Conservation (phyloP, 345 rosid genomes). For the Geranium brycei region DNA sequence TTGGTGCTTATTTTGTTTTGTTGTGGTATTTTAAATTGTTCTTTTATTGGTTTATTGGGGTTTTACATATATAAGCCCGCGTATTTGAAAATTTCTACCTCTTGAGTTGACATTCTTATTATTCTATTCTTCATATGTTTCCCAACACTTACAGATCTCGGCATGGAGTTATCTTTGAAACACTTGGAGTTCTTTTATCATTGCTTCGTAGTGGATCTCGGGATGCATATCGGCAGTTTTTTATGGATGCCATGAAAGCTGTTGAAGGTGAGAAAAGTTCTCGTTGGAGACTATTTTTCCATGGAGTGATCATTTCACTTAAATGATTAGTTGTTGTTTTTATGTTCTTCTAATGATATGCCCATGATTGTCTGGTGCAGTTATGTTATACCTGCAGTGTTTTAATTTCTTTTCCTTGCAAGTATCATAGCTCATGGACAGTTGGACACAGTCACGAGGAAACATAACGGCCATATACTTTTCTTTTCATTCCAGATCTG, state of each 20-base stretch:
- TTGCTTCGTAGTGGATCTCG: constrained; percentile 70
- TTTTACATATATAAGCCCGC: neutral
- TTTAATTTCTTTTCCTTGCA: neutral
- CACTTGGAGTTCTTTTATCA: constrained; percentile 68
- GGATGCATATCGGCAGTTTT: constrained; percentile 64
- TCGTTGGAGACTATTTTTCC: constrained; percentile 1
- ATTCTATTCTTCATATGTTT: neutral
- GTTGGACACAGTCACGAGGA: no score
- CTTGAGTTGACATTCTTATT: no score
- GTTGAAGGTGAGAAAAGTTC: constrained; percentile 46
- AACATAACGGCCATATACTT: constrained; percentile 1
- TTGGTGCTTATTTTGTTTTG: neutral
- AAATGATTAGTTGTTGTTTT: no score
- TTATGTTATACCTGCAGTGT: neutral
- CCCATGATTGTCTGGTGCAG: neutral
- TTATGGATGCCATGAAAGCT: constrained; percentile 52
- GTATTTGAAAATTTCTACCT: neutral
- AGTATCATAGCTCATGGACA: no score
- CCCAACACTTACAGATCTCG: constrained; percentile 31
- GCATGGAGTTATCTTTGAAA: constrained; percentile 68
- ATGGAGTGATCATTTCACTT: neutral
- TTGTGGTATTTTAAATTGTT: neutral
- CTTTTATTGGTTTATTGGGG: neutral
- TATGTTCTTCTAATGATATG: neutral
- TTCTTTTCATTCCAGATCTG: constrained; percentile 49